Conservation (phyloP, 495 filamentous ascomycete genomes). For the Chaetomium tenue region DNA sequence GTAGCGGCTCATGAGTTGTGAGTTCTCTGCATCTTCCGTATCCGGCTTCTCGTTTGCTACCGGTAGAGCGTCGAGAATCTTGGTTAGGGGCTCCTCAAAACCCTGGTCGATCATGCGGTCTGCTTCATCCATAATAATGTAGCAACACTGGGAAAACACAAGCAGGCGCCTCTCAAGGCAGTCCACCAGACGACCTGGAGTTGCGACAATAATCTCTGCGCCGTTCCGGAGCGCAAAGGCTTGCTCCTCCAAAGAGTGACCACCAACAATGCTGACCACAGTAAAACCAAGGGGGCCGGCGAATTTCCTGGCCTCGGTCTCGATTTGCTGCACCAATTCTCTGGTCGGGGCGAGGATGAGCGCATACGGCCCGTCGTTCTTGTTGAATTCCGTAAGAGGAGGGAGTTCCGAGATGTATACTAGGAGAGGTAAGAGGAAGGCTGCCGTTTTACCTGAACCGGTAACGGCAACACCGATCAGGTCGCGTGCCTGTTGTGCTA, state of each 20-base stretch:
- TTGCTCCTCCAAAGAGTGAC: constrained; percentile 93
- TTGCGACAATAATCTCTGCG: constrained; percentile 98
- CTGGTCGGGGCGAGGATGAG: constrained; percentile 97
- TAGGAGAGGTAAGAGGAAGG: constrained; percentile 90
- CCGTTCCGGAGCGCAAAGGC: constrained; percentile 90
- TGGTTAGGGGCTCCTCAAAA: constrained; percentile 97
- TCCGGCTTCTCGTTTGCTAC: constrained; percentile 96
- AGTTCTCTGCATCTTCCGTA: constrained; percentile 87
- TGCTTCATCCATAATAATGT: constrained; percentile 95
- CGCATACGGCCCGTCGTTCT: constrained; percentile 94
- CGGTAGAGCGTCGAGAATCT: constrained; percentile 96
- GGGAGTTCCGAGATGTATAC: constrained; percentile 95
- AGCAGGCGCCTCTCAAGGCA: constrained; percentile 92
- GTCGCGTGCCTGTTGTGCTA: constrained; percentile 88
- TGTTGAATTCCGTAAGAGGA: constrained; percentile 78
- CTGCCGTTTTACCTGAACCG: constrained; percentile 97
- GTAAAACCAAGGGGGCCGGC: constrained; percentile 89
- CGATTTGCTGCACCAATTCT: constrained; percentile 97
- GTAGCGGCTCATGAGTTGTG: constrained; percentile 77
- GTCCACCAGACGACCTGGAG: constrained; percentile 93
- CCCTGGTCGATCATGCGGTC: constrained; percentile 99
- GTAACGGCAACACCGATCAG: constrained; percentile 97
- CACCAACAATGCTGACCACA: constrained; percentile 95
- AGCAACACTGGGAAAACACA: constrained; percentile 93
- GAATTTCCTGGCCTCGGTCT: constrained; percentile 91